These are phyloP conservation scores for Francoa sonchifolia DNA, from an alignment of 441 rosid species.

Conservation along the genomic window DNA sequence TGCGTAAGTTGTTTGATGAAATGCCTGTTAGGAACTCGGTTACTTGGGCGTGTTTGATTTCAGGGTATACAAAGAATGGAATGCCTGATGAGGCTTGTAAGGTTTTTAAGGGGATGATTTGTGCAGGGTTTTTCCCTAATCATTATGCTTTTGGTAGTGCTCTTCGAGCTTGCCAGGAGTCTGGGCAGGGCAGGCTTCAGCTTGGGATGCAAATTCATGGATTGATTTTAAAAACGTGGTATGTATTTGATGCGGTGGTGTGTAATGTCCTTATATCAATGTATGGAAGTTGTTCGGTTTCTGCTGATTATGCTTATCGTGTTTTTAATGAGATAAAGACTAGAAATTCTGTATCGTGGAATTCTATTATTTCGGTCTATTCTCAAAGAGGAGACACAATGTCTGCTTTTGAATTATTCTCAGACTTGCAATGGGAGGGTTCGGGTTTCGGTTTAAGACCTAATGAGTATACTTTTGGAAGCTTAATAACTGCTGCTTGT, in stretches of 20 bases:
- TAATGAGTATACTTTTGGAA: constrained; percentile 74
- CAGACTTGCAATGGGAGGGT: constrained; percentile 39
- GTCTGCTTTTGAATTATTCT: constrained; percentile 51
- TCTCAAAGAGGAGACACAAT: constrained; percentile 39
- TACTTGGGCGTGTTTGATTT: constrained; percentile 48
- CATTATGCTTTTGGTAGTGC: constrained; percentile 59
- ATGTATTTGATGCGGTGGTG: constrained; percentile 38
- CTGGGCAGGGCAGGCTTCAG: constrained; percentile 23
- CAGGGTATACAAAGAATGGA: constrained; percentile 44
- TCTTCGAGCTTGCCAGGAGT: constrained; percentile 57
- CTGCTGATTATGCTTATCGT: constrained; percentile 29
- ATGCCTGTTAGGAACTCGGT: constrained; percentile 58
- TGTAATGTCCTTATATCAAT: constrained; percentile 62
- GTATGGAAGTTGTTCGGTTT: constrained; percentile 47
- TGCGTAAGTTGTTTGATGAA: constrained; percentile 62
- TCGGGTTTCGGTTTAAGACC: constrained; percentile 28
- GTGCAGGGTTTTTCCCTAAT: constrained; percentile 34
- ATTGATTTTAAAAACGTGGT: constrained; percentile 35
- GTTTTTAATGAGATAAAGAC: constrained; percentile 48
- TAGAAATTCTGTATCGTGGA: constrained; percentile 58
- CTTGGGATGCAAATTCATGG: constrained; percentile 77
- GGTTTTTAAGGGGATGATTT: constrained; percentile 39
- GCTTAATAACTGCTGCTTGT: constrained; percentile 58
- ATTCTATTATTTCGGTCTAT: constrained; percentile 56
- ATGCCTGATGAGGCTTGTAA: constrained; percentile 33